A percentile compares a stretch with the other conserved stretches of the same genome.
Evolutionary conservation across 75 land plant species (phyloP).

Genomic region (Sequoia sempervirens): DNA sequence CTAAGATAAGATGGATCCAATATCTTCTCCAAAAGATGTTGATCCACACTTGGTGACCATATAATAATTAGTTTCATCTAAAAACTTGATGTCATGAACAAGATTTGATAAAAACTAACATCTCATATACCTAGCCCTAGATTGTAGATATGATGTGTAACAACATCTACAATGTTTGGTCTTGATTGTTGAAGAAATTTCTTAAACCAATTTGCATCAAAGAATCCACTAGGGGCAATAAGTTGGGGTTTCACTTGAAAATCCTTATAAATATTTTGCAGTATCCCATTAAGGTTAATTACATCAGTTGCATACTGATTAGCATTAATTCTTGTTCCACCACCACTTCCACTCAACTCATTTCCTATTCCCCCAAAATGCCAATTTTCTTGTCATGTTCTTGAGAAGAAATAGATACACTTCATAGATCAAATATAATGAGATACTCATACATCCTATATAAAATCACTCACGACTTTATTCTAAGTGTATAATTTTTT

Average conservation of each 20-base stretch:
- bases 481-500: no score
- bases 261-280: constrained; percentile 44
- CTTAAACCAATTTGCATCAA: constrained; percentile 53
- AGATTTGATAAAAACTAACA: neutral
- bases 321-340: constrained; percentile 38
- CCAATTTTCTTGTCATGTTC: neutral
- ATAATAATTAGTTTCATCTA: neutral
- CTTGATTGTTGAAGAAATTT: constrained; percentile 52
- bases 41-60: constrained; percentile 38
- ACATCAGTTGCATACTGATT: constrained; percentile 67
- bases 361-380: constrained; percentile 48
- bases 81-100: neutral
- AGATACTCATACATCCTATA: neutral
- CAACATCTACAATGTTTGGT: constrained; percentile 38
- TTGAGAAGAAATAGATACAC: neutral
- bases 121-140: constrained; percentile 69
- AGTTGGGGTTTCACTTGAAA: constrained; percentile 33
- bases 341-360: constrained; percentile 73
- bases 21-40: constrained; percentile 58
- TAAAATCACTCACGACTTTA: neutral
- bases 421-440: neutral
- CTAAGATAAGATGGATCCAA: constrained; percentile 63
- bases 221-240: constrained; percentile 81
- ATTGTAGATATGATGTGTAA: constrained; percentile 86
- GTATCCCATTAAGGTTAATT: constrained; percentile 25